phyloP scores from a whole-genome alignment of 495 filamentous ascomycete species.

The Mytilinidion resinicola region DNA sequence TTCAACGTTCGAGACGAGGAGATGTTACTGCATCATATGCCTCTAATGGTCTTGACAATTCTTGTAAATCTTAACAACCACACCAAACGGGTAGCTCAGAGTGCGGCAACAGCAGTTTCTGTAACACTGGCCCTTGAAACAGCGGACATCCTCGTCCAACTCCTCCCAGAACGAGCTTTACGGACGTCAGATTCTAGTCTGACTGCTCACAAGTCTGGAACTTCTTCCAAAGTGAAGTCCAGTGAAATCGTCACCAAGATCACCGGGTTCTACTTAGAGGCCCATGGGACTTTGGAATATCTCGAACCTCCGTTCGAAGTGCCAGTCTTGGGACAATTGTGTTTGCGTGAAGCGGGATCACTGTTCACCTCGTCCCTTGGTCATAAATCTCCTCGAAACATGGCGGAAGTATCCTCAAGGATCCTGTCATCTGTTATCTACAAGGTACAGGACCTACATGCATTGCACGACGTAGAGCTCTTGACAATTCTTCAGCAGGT shows the following conservation, averaged over 20 bases:
- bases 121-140: conserved; percentile 21
- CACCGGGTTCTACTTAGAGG: conserved; percentile 18
- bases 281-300: conserved; percentile 23
- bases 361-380: conserved; percentile 14
- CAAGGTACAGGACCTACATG: conserved; percentile 10
- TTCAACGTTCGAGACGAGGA: conserved; percentile 97
- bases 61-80: conserved; percentile 49
- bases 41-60: conserved; percentile 61
- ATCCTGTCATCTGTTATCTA: conserved; percentile 18
- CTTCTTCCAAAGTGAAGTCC: not conserved
- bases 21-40: conserved; percentile 82
- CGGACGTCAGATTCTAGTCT: not conserved
- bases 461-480: conserved; percentile 7
- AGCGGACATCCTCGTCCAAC: conserved; percentile 18
- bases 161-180: conserved; percentile 22
- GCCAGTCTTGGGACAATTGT: conserved; percentile 12
- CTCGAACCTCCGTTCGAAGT: conserved; percentile 17
- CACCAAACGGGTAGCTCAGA: conserved; percentile 34
- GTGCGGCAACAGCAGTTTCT: conserved; percentile 21
- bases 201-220: not conserved
- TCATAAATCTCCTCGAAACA: not conserved
- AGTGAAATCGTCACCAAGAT: conserved; percentile 11
- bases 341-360: conserved; percentile 9
- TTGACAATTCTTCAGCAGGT: conserved; percentile 5
- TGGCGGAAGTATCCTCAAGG: conserved; percentile 16